phyloP scores from a whole-genome alignment of 768 basidiomycete genomes.

The Tricholoma flavovirens region DNA sequence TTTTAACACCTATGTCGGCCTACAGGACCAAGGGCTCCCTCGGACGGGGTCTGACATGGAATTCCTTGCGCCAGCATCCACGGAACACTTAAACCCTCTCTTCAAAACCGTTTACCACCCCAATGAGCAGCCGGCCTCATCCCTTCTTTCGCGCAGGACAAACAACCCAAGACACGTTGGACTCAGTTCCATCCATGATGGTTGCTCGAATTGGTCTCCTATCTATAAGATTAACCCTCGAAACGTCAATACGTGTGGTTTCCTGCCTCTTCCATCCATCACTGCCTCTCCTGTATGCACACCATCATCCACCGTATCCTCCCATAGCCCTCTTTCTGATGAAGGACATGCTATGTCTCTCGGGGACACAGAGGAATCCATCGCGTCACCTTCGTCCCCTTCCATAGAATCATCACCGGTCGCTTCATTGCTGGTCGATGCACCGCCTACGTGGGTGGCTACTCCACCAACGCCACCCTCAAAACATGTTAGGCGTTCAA shows the following conservation, averaged over 20 bases:
- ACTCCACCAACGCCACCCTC: conserved; percentile 55
- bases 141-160: conserved; percentile 9
- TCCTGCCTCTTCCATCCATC: conserved; percentile 51
- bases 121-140: conserved; percentile 4
- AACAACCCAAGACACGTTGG: conserved; percentile 1
- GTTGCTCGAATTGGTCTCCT: conserved; percentile 4
- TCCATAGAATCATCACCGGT: conserved; percentile 5
- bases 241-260: conserved; percentile 29
- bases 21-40: background rate
- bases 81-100: conserved; percentile 10
- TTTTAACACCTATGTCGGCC: background rate
- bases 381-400: conserved; percentile 19
- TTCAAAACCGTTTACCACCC: background rate
- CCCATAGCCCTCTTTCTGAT: conserved; percentile 12
- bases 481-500: conserved; percentile 32
- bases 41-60: conserved; percentile 12
- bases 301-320: conserved; percentile 33
- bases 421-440: conserved; percentile 14
- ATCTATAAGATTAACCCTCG: conserved; percentile 11
- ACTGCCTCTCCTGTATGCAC: conserved; percentile 55
- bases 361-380: conserved; percentile 11
- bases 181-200: background rate
- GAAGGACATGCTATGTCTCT: conserved; percentile 5
- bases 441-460: conserved; percentile 51
- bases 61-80: conserved; percentile 11